phyloP scores from a whole-genome alignment of 139 green algal genomes.

The Zygnema circumcarinatum region DNA sequence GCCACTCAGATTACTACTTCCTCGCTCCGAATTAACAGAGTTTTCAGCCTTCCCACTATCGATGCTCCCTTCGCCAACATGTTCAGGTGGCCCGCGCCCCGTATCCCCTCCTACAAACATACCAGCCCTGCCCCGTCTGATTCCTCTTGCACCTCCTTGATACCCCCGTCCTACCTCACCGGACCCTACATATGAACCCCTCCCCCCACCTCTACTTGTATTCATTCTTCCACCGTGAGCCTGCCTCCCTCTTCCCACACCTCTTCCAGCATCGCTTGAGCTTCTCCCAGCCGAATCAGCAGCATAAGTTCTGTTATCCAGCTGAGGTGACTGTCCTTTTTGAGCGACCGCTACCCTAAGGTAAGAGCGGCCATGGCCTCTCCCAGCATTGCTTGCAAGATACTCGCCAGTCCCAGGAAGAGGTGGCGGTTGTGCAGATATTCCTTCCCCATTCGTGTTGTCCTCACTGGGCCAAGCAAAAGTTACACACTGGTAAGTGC shows the following conservation, averaged over 20 bases:
- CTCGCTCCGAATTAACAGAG: no score
- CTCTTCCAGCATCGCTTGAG: background rate
- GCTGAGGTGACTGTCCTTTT: background rate
- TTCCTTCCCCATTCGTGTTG: background rate
- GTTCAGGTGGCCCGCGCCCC: no score
- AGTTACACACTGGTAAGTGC: no score
- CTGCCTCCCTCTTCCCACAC: background rate
- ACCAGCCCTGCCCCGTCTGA: background rate
- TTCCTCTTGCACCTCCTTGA: background rate
- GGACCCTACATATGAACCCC: background rate
- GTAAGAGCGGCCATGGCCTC: background rate
- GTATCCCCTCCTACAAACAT: background rate
- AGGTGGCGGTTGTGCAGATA: background rate
- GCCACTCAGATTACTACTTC: no score
- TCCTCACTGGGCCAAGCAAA: background rate
- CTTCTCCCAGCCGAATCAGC: background rate
- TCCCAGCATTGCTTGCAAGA: background rate
- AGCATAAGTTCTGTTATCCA: background rate
- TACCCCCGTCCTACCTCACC: background rate
- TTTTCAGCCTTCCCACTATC: no score
- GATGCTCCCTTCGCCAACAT: no score
- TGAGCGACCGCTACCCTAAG: background rate
- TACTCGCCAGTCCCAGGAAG: background rate
- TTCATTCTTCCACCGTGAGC: background rate
- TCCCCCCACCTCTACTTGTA: background rate